These are phyloP conservation scores for Vickermania ingenoplastis DNA, from an alignment of 208 protist species.

Conservation along the genomic window DNA sequence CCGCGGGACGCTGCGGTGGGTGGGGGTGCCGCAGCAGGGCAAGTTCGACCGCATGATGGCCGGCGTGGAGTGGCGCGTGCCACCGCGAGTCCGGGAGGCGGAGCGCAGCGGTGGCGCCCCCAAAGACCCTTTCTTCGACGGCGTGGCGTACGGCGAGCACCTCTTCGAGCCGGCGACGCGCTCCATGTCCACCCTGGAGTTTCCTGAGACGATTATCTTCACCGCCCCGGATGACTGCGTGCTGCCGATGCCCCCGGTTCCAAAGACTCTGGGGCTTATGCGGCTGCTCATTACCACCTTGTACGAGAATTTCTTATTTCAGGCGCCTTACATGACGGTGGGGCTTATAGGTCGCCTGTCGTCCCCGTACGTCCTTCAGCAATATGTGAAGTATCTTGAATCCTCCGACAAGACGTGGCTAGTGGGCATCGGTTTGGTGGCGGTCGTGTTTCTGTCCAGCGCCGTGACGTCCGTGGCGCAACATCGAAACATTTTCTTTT, in stretches of 20 bases:
- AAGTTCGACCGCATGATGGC: slow-evolving; percentile 40
- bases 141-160: slow-evolving; percentile 47
- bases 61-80: slow-evolving; percentile 52
- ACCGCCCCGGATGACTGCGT: not conserved
- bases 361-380: slow-evolving; percentile 26
- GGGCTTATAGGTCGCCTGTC: slow-evolving; percentile 11
- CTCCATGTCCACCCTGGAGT: slow-evolving; percentile 45
- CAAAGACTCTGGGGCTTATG: not conserved
- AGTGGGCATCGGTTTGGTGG: slow-evolving; percentile 17
- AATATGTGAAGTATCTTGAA: slow-evolving; percentile 14
- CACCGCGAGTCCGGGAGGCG: slow-evolving; percentile 17
- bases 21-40: slow-evolving; percentile 49
- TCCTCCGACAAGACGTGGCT: slow-evolving; percentile 5
- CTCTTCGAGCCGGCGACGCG: slow-evolving; percentile 33
- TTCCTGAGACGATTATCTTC: slow-evolving; percentile 19
- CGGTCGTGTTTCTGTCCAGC: slow-evolving; percentile 14
- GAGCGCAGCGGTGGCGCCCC: slow-evolving; percentile 2
- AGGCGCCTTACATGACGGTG: not conserved
- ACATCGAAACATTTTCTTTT: not conserved
- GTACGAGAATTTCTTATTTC: not conserved
- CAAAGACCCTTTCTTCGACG: slow-evolving; percentile 29
- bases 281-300: not conserved
- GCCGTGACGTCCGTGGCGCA: slow-evolving; percentile 8
- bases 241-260: not conserved
- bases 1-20: slow-evolving; percentile 44